phyloP scores from a whole-genome alignment of 2,329 filamentous ascomycete genomes.

The Fusarium tupiense region DNA sequence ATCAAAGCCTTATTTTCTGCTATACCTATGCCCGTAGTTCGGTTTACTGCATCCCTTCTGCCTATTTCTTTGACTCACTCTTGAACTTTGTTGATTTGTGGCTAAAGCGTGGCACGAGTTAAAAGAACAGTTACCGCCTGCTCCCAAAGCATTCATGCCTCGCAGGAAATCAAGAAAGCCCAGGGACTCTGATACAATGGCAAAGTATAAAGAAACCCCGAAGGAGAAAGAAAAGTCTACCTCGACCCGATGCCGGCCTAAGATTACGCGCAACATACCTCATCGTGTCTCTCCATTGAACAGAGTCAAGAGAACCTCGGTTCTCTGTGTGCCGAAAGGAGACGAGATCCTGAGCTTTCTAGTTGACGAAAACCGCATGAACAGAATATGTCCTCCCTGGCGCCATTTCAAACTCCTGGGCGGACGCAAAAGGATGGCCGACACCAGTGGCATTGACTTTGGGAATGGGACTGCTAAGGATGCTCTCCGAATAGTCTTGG shows the following conservation, averaged over 20 bases:
- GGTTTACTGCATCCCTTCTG: background rate
- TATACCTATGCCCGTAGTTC: background rate
- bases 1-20: background rate
- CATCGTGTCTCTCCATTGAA: background rate
- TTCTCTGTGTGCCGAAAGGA: background rate
- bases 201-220: background rate
- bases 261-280: background rate
- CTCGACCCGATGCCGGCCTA: background rate
- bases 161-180: background rate
- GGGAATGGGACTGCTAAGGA: background rate
- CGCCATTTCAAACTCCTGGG: background rate
- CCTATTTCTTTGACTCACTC: background rate
- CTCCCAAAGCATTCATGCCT: background rate
- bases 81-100: background rate
- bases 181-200: background rate
- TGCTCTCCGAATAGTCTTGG: conserved; percentile 9
- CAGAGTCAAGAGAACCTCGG: background rate
- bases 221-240: background rate
- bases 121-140: background rate
- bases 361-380: conserved; percentile 7
- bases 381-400: conserved; percentile 4
- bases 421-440: background rate
- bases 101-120: background rate
- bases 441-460: background rate
- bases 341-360: background rate